These are phyloP conservation scores for Henckelia pumila DNA, from an alignment of 257 asterid genomes.

Conservation along the genomic window DNA sequence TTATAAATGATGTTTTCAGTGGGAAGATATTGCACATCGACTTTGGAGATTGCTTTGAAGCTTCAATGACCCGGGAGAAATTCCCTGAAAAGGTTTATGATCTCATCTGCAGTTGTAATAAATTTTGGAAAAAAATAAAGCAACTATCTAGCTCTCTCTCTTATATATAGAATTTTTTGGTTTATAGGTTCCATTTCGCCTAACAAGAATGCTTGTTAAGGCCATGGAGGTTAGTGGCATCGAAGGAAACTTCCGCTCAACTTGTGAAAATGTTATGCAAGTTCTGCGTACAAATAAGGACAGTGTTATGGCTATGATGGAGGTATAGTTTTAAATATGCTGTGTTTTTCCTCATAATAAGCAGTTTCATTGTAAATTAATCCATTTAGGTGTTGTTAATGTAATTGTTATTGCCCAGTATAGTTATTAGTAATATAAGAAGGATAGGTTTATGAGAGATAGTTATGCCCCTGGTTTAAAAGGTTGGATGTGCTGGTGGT, in stretches of 20 bases:
- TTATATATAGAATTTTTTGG: constrained; percentile 4
- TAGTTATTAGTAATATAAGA: neutral
- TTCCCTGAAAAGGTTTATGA: constrained; percentile 91
- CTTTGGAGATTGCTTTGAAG: constrained; percentile 99
- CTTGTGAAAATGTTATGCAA: constrained; percentile 98
- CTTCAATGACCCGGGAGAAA: constrained; percentile 98
- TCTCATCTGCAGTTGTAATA: constrained; percentile 12
- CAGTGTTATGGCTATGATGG: constrained; percentile 99
- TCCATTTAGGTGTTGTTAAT: neutral
- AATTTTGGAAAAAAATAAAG: constrained; percentile 7
- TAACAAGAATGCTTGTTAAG: constrained; percentile 97
- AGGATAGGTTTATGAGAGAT: neutral
- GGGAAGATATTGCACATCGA: constrained; percentile 98
- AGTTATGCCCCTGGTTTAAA: neutral
- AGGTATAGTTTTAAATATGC: constrained; percentile 47
- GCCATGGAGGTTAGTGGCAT: constrained; percentile 99
- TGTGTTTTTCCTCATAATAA: neutral
- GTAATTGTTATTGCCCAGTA: neutral
- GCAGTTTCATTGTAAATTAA: constrained; percentile 2
- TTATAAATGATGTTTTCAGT: constrained; percentile 45
- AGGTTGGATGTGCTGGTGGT: constrained; percentile 6
- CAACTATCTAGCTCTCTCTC: neutral
- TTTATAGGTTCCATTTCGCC: constrained; percentile 94
- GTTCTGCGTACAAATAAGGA: constrained; percentile 90
- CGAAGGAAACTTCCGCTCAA: constrained; percentile 96